Base-by-base conservation (phyloP, 2,329 filamentous ascomycete species). In the Periconia sp. region DNA sequence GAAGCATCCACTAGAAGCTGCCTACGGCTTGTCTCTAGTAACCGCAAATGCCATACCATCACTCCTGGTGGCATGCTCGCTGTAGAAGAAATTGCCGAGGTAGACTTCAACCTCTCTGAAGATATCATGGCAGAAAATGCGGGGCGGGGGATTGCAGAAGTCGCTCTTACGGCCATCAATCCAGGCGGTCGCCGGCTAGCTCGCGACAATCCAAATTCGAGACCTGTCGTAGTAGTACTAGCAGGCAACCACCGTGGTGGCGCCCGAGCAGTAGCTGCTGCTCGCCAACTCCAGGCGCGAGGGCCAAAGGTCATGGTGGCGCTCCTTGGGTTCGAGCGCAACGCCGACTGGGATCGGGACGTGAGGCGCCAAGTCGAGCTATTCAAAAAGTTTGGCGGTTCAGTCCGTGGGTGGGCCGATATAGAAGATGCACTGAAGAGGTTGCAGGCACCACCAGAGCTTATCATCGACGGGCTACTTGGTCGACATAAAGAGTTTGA, bases 191-290 rank as follows among this genome's bases (percentile, higher is more conserved):
- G 83, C 74, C 69, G 78, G 79, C 33, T 81, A 74, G 33, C 78
- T 65, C 35, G 75, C 54, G 63, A 72, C 11, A 65, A 72, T 36
- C 71, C 75, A 35, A 72, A 76, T 25, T 70, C 76, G 12, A 72
- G 77, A 21, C 79, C 81, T 1, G 80, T 83, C 5, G 76, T 86
- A 36, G 84, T 95, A 16, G 83, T 97, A 5, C 78, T 97, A n/a
- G 92, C 89, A 0, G 92, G 94, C n/a, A 97, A 96, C 68, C 92
- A 96, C 69, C 90, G 90, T 54, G 91, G 87, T 1, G 92, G 92
- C 26, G 86, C 89, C 25, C 82, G 92, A 45, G 90, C 91, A 3
- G 79, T 97, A 39, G 88, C 90, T 11, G 91, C 91, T 4, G 91
- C 87, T 19, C 84, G 94, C 4, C 92, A 97, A 66, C 80, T 97